Percentiles rank a stretch among this genome's conserved stretches.
Evolutionary conservation across 306 rosid species (phyloP).

Genomic region (Macrotyloma uniflorum): DNA sequence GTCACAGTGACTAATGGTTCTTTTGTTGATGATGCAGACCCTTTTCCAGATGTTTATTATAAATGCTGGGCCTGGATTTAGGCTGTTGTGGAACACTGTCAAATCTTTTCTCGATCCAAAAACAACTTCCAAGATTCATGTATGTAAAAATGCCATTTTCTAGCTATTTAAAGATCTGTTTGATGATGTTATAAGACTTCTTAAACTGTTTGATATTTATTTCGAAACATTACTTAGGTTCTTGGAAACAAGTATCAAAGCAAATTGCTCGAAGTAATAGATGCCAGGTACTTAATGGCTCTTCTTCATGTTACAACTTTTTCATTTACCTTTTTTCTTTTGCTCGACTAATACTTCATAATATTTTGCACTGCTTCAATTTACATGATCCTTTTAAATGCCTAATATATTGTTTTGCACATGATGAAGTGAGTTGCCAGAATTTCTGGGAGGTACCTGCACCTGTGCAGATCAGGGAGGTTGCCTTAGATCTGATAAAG

Average conservation of each 20-base stretch:
- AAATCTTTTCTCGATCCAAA: conserved; percentile 92
- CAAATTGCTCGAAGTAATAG: conserved; percentile 88
- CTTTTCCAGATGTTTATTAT: conserved; percentile 94
- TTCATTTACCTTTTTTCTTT: background rate
- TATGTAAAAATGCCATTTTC: conserved; percentile 43
- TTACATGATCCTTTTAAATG: conserved; percentile 9
- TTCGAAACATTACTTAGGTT: conserved; percentile 59
- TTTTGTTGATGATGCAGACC: conserved; percentile 58
- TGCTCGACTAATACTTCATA: conserved; percentile 10
- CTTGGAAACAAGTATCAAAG: conserved; percentile 97
- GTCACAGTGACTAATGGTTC: conserved; percentile 3
- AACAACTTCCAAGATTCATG: conserved; percentile 97
- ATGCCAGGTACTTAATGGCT: conserved; percentile 70
- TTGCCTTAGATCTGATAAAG: conserved; percentile 94
- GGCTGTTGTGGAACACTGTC: conserved; percentile 89
- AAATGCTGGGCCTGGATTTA: conserved; percentile 97
- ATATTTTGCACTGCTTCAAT: background rate
- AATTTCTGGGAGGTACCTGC: conserved; percentile 95
- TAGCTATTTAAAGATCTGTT: conserved; percentile 26
- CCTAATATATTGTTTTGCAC: conserved; percentile 35
- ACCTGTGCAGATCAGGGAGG: conserved; percentile 87
- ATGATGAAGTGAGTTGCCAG: conserved; percentile 89
- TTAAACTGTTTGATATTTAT: conserved; percentile 34
- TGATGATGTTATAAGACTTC: conserved; percentile 14
- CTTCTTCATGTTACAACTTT: background rate